phyloP scores from a whole-genome alignment of 345 rosid species.

The Boechera divaricarpa region DNA sequence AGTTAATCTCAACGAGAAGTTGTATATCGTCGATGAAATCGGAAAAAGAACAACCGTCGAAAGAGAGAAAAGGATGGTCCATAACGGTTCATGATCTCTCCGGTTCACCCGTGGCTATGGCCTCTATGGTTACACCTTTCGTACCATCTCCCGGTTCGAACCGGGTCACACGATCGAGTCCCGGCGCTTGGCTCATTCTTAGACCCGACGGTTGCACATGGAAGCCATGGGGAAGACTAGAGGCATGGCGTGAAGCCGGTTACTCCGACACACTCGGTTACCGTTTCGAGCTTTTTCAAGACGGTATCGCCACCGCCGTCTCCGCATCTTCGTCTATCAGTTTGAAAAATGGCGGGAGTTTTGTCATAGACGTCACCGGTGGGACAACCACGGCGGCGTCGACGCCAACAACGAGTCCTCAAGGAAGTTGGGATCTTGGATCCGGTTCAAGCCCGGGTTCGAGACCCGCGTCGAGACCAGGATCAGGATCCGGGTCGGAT shows the following conservation, averaged over 20 bases:
- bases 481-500: conserved; percentile 87
- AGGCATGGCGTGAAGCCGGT: conserved; percentile 82
- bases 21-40: conserved; percentile 62
- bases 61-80: conserved; percentile 96
- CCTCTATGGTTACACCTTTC: conserved; percentile 97
- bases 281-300: conserved; percentile 80
- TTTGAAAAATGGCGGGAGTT: conserved; percentile 76
- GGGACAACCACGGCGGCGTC: conserved; percentile 52
- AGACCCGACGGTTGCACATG: conserved; percentile 81
- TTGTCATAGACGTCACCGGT: conserved; percentile 68
- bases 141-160: conserved; percentile 91
- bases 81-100: conserved; percentile 92
- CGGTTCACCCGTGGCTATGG: conserved; percentile 96
- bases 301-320: conserved; percentile 51
- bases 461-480: conserved; percentile 70
- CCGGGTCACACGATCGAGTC: conserved; percentile 79
- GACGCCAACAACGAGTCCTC: conserved; percentile 75
- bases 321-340: conserved; percentile 57
- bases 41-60: conserved; percentile 60
- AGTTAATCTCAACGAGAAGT: conserved; percentile 42
- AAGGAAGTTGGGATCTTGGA: conserved; percentile 84
- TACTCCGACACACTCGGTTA: conserved; percentile 68
- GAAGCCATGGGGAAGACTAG: conserved; percentile 97
- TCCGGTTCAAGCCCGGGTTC: conserved; percentile 59
- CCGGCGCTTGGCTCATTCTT: conserved; percentile 94